Conservation (phyloP, 371 early-diverging fungal genomes). For the Lichtheimia ornata region DNA sequence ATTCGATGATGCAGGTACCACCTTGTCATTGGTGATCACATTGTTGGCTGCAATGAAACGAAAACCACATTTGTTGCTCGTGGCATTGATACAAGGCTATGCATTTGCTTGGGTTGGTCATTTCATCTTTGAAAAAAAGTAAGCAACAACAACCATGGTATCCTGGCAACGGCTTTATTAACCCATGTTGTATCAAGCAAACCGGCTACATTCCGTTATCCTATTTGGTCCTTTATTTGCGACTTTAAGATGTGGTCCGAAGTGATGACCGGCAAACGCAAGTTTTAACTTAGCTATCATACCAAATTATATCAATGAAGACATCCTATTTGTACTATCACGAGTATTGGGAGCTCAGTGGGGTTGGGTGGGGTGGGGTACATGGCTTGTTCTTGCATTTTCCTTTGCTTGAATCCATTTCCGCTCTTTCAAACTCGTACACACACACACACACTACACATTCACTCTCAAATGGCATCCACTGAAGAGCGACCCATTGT, state of each 20-base stretch:
- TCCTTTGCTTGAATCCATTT: not conserved
- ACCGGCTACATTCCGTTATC: slow-evolving; percentile 74
- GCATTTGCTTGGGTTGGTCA: slow-evolving; percentile 73
- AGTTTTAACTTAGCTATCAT: slow-evolving; percentile 21
- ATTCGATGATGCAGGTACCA: slow-evolving; percentile 29
- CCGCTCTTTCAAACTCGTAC: not conserved
- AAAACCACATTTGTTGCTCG: slow-evolving; percentile 20
- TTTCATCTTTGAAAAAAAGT: slow-evolving; percentile 67
- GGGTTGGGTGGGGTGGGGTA: no score
- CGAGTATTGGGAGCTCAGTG: no score
- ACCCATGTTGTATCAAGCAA: slow-evolving; percentile 29
- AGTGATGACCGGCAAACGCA: slow-evolving; percentile 38
- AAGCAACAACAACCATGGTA: slow-evolving; percentile 4
- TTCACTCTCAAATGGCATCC: not conserved
- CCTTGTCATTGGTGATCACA: slow-evolving; percentile 21
- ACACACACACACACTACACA: not conserved
- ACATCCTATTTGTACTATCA: no score
- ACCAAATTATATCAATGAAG: no score
- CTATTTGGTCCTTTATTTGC: slow-evolving; percentile 61
- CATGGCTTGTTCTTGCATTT: not conserved
- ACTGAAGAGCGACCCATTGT: slow-evolving; percentile 63
- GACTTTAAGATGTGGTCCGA: slow-evolving; percentile 68
- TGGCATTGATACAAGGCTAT: slow-evolving; percentile 50
- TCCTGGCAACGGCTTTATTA: not conserved
- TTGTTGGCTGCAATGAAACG: slow-evolving; percentile 22